Conservation (phyloP, 345 rosid species). For the Murraya koenigii region DNA sequence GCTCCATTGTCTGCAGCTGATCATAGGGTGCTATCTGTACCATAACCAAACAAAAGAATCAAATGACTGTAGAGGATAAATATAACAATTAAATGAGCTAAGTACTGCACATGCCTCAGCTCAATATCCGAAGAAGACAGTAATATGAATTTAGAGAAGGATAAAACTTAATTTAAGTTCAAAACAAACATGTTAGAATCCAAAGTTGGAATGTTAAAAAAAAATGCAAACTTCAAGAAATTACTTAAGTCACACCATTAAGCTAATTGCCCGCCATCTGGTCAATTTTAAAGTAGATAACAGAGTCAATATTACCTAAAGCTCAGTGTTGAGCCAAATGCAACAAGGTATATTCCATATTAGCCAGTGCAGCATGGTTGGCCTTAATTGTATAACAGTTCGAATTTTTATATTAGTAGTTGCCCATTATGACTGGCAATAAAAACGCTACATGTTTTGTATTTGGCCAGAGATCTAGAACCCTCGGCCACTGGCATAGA, state of each 20-base stretch:
- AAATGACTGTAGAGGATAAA: neutral
- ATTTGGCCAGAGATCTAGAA: neutral
- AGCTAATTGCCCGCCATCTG: neutral
- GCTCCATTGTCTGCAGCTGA: slow-evolving; percentile 76
- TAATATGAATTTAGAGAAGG: neutral
- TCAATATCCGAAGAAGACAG: no score
- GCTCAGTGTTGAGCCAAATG: neutral
- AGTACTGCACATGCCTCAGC: neutral
- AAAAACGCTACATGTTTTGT: no score
- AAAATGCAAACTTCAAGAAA: neutral
- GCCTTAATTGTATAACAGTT: neutral
- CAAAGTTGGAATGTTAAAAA: neutral
- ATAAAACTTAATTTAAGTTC: neutral
- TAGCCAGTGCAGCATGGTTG: neutral
- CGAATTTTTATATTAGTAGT: neutral
- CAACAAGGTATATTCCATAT: neutral
- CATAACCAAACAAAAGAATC: neutral
- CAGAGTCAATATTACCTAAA: neutral
- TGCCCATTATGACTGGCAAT: neutral
- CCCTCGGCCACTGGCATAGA: neutral
- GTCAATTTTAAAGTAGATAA: neutral
- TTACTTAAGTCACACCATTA: neutral
- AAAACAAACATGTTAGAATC: neutral
- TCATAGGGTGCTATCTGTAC: slow-evolving; percentile 96
- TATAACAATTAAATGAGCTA: neutral